Conservation (phyloP, 2,329 filamentous ascomycete genomes). For the Phoma sp. region DNA sequence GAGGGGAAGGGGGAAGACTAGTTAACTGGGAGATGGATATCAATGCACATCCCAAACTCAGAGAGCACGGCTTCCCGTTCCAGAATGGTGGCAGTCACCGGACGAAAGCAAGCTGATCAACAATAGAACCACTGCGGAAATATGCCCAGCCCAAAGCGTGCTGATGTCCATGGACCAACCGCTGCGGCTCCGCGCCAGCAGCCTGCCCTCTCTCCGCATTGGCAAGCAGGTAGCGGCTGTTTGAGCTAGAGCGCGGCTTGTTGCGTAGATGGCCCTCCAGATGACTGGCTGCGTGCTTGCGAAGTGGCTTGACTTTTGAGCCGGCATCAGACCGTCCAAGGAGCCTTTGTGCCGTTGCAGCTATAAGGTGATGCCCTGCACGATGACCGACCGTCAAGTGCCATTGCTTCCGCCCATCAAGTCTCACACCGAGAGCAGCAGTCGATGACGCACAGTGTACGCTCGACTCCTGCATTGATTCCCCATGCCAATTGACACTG, state of each 20-base stretch:
- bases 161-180: slow-evolving; percentile 23
- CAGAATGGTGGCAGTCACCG: slow-evolving; percentile 24
- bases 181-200: slow-evolving; percentile 33
- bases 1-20: slow-evolving; percentile 9
- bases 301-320: slow-evolving; percentile 18
- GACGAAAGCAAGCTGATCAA: slow-evolving; percentile 35
- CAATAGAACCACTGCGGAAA: slow-evolving; percentile 14
- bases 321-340: background rate
- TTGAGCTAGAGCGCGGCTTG: slow-evolving; percentile 15
- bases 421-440: background rate
- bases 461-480: background rate
- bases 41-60: slow-evolving; percentile 19
- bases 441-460: background rate
- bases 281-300: slow-evolving; percentile 22
- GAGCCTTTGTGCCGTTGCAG: slow-evolving; percentile 2
- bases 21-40: slow-evolving; percentile 18
- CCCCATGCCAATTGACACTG: slow-evolving; percentile 6
- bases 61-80: slow-evolving; percentile 19
- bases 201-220: slow-evolving; percentile 22
- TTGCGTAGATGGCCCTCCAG: slow-evolving; percentile 10
- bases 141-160: slow-evolving; percentile 9
- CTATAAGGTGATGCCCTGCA: background rate
- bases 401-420: background rate
- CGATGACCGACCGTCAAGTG: background rate
- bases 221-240: slow-evolving; percentile 19